Conservation (phyloP, 371 early-diverging fungal genomes). For the Enterospora canceri region DNA sequence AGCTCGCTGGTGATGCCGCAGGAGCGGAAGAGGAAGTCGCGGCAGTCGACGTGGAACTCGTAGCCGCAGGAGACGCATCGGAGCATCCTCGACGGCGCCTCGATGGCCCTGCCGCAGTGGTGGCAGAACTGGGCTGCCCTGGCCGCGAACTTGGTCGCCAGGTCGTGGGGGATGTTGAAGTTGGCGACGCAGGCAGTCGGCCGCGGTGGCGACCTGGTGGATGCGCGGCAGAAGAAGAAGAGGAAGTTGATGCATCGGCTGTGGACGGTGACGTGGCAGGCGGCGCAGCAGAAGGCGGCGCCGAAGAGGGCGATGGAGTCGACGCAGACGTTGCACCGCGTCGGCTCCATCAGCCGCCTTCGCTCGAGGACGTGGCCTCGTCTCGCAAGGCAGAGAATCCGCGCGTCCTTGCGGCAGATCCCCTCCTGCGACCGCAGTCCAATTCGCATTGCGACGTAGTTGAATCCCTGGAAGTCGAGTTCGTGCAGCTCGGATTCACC, state of each 20-base stretch:
- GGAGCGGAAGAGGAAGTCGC: constrained; percentile 69
- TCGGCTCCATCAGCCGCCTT: constrained; percentile 1
- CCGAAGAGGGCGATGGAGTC: not conserved
- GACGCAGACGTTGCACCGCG: constrained; percentile 45
- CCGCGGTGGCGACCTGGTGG: constrained; percentile 48
- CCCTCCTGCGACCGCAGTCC: constrained; percentile 13
- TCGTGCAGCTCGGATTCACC: constrained; percentile 12
- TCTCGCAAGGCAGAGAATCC: constrained; percentile 22
- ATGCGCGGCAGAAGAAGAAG: constrained; percentile 65
- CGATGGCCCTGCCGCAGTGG: constrained; percentile 82
- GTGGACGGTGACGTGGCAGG: constrained; percentile 77
- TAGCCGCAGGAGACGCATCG: constrained; percentile 61
- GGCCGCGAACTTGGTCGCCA: constrained; percentile 63
- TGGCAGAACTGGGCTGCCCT: constrained; percentile 77
- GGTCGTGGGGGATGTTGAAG: constrained; percentile 77
- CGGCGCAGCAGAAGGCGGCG: constrained; percentile 30
- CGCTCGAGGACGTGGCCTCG: constrained; percentile 39
- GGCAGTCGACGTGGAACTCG: constrained; percentile 70
- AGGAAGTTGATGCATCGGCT: constrained; percentile 69
- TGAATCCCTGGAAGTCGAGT: constrained; percentile 32
- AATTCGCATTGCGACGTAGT: constrained; percentile 22
- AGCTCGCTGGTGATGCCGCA: constrained; percentile 73
- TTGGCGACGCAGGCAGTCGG: constrained; percentile 58
- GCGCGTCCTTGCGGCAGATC: constrained; percentile 20
- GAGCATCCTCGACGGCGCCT: constrained; percentile 60